Evolutionary conservation across 2,329 filamentous ascomycete species (phyloP).

Genomic region (Didymella sp.): DNA sequence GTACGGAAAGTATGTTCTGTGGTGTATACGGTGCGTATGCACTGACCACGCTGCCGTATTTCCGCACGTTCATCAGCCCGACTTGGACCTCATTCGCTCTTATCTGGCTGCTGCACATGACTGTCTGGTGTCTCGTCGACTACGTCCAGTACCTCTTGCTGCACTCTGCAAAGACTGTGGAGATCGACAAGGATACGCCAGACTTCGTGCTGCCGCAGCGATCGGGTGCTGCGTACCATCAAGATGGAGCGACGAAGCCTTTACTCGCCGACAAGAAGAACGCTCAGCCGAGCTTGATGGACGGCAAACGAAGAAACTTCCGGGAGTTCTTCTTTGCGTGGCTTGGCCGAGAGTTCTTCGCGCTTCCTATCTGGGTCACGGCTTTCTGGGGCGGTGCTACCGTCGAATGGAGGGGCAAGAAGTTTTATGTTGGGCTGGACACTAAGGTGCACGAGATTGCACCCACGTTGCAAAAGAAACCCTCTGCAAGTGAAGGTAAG

Average conservation of each 20-base stretch:
- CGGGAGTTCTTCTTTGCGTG: slow-evolving; percentile 79
- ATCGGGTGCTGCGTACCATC: slow-evolving; percentile 42
- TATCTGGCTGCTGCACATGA: slow-evolving; percentile 71
- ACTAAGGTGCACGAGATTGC: slow-evolving; percentile 74
- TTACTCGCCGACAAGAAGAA: slow-evolving; percentile 25
- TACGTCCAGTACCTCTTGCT: slow-evolving; percentile 75
- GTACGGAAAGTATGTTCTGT: slow-evolving; percentile 87
- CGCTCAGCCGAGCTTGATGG: slow-evolving; percentile 25
- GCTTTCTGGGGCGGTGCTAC: slow-evolving; percentile 88
- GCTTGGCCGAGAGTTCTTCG: slow-evolving; percentile 81
- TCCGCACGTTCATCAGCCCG: slow-evolving; percentile 64
- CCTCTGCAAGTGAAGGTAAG: background rate
- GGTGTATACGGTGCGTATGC: slow-evolving; percentile 81
- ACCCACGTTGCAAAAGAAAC: slow-evolving; percentile 16
- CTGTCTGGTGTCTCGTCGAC: slow-evolving; percentile 77
- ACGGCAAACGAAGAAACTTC: slow-evolving; percentile 63
- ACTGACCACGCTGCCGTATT: slow-evolving; percentile 73
- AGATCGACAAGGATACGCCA: slow-evolving; percentile 75
- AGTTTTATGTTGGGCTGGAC: slow-evolving; percentile 81
- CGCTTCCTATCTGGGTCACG: slow-evolving; percentile 88
- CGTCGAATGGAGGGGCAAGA: slow-evolving; percentile 84
- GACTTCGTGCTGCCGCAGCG: slow-evolving; percentile 67
- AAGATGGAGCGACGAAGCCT: slow-evolving; percentile 30
- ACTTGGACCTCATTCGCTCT: slow-evolving; percentile 72
- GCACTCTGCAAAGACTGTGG: slow-evolving; percentile 74